Conservation (phyloP, 2,329 filamentous ascomycete species). For the Cadophora malorum region DNA sequence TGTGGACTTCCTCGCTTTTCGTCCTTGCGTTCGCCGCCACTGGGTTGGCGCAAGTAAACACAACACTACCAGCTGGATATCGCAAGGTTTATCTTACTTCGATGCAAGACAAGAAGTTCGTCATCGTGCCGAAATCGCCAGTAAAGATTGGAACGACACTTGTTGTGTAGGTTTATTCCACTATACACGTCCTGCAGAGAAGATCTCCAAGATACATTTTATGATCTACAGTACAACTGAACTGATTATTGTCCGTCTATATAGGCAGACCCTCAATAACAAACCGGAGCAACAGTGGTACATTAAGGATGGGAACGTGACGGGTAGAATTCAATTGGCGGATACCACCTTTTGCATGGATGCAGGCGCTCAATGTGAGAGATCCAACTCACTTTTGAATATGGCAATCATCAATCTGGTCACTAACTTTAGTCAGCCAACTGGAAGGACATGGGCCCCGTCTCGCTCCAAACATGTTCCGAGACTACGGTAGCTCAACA, state of each 20-base stretch:
- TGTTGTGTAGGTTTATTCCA: constrained; percentile 27
- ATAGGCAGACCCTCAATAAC: constrained; percentile 27
- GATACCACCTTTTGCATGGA: constrained; percentile 30
- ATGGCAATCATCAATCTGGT: too few relatives aligned
- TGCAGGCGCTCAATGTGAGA: constrained; percentile 32
- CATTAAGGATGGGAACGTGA: constrained; percentile 32
- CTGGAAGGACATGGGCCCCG: constrained; percentile 34
- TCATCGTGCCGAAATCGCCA: constrained; percentile 30
- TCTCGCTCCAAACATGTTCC: constrained; percentile 27
- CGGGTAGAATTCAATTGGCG: constrained; percentile 27
- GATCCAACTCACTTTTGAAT: too few relatives aligned
- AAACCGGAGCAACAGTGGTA: constrained; percentile 35
- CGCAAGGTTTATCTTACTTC: constrained; percentile 32
- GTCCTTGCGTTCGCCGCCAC: constrained; percentile 26
- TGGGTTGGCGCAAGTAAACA: constrained; percentile 21
- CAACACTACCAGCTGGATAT: constrained; percentile 25
- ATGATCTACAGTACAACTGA: background rate
- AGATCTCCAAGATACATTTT: background rate
- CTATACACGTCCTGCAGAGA: background rate
- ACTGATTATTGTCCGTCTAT: background rate
- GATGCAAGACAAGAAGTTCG: constrained; percentile 26
- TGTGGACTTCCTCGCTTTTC: constrained; percentile 28
- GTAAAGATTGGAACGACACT: constrained; percentile 23
- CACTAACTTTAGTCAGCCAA: constrained; percentile 20
- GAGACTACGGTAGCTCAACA: constrained; percentile 21